These are phyloP conservation scores for Phytophthora constricta DNA, from an alignment of 352 stramenopile genomes.

Conservation along the genomic window DNA sequence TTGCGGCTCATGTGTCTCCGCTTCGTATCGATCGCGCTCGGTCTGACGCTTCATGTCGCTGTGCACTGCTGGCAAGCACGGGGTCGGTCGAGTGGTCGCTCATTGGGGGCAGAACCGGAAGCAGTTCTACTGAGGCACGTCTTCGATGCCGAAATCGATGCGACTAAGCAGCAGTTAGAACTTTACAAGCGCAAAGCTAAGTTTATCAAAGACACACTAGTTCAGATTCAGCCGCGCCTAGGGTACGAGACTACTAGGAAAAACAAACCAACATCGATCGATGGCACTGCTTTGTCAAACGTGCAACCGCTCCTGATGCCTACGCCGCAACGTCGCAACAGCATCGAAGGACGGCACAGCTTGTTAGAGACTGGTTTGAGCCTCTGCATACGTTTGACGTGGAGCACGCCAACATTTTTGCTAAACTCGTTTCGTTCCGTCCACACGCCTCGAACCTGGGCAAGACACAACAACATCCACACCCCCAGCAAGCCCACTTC, in stretches of 20 bases:
- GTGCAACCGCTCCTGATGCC: not conserved
- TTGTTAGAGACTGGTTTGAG: slow-evolving; percentile 40
- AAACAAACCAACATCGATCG: not conserved
- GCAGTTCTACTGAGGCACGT: not conserved
- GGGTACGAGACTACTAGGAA: not conserved
- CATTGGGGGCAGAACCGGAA: not conserved
- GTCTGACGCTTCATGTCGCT: too few species aligned
- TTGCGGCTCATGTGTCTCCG: too few species aligned
- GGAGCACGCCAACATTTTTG: not conserved
- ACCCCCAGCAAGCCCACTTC: slow-evolving; percentile 3
- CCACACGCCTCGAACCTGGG: slow-evolving; percentile 18
- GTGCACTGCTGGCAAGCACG: too few species aligned
- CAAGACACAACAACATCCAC: slow-evolving; percentile 15
- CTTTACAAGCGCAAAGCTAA: slow-evolving; percentile 31
- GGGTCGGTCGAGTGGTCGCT: too few species aligned
- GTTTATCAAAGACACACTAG: slow-evolving; percentile 12
- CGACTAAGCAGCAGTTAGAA: slow-evolving; percentile 22
- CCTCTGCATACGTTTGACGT: slow-evolving; percentile 9
- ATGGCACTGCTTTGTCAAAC: not conserved
- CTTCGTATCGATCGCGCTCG: too few species aligned
- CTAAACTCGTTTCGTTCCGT: slow-evolving; percentile 34
- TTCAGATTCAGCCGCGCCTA: slow-evolving; percentile 1
- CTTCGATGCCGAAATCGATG: slow-evolving; percentile 31
- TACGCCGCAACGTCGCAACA: not conserved
- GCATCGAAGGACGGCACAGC: slow-evolving; percentile 12